Conservation (phyloP, 257 asterid species). For the Capsicum rhomboideum region DNA sequence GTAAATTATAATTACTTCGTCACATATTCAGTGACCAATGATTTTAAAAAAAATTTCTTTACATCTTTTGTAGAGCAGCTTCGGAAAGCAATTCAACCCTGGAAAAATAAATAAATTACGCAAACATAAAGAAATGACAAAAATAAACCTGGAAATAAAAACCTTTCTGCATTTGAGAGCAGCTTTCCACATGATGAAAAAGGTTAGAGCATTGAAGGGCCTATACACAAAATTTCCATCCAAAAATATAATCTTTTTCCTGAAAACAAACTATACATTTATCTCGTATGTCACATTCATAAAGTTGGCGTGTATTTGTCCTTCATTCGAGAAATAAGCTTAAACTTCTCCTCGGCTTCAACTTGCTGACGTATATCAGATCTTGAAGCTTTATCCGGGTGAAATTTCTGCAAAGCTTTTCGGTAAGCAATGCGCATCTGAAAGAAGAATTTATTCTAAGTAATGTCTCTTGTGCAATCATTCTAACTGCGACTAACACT, state of each 20-base stretch:
- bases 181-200: background rate
- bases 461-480: no score
- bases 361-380: slow-evolving; percentile 63
- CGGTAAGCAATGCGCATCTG: slow-evolving; percentile 78
- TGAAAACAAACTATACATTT: background rate
- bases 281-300: background rate
- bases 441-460: slow-evolving; percentile 3
- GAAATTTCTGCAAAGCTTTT: slow-evolving; percentile 63
- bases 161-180: background rate
- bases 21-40: no score
- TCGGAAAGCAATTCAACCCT: no score
- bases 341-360: slow-evolving; percentile 95
- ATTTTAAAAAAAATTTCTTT: no score
- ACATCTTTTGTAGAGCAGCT: no score
- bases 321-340: slow-evolving; percentile 75
- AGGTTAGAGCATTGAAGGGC: no score
- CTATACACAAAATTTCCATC: background rate
- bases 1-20: no score
- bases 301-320: slow-evolving; percentile 37
- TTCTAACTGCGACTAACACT: no score
- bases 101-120: no score
- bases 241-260: background rate
- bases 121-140: background rate
- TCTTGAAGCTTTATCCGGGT: slow-evolving; percentile 79
- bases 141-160: background rate